Base-by-base conservation (phyloP, 441 rosid genomes). In the Gossypium lobatum region DNA sequence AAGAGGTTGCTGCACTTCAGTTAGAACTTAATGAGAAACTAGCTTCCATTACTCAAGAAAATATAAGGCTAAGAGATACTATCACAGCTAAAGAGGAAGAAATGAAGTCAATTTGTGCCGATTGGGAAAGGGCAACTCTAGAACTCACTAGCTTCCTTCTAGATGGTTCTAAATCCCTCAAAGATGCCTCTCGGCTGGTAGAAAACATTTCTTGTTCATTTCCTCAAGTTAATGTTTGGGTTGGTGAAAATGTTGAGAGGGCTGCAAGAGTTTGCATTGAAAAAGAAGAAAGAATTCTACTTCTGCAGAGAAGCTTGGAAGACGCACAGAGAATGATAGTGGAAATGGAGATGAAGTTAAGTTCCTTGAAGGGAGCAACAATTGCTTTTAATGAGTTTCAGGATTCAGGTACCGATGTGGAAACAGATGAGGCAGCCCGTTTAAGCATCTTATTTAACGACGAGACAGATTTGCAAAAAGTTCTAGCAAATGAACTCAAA, bases 91-190 rank as follows among this genome's bases (percentile, higher is more conserved):
- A 85, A 81, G 97, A 93, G 79, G 88, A 81, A 71, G 91, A 93
- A 69, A 77, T 83, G 62, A 81, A 69, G 78, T 39, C 77, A 71
- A 80, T 86, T 64, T 73, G 83, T 78, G 78, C 76, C 77, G 93
- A 87, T 75, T 95, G 99, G 99, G 99, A 93, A 86, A 91, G 73
- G 82, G 96, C 92, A 70, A 89, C 88, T 70, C 80, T 91, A 76
- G 98, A 95, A 74, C 87, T 93, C 48, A 93, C 97, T 42, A 87
- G 77, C 79, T 95, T 95, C 83, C 93, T 95, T 48, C 72, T 87
- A 45, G 95, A 90, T 81, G 95, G 99, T 77, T 91, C 94, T 76
- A 91, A 86, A 82, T 95, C 97, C 70, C 90, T 95, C 67, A 85
- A 83, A 77, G 95, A 87, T 83, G 99, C 96, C 72, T 91, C 96